Conservation (phyloP, 2,329 filamentous ascomycete species). For the Phialocephala subalpina region DNA sequence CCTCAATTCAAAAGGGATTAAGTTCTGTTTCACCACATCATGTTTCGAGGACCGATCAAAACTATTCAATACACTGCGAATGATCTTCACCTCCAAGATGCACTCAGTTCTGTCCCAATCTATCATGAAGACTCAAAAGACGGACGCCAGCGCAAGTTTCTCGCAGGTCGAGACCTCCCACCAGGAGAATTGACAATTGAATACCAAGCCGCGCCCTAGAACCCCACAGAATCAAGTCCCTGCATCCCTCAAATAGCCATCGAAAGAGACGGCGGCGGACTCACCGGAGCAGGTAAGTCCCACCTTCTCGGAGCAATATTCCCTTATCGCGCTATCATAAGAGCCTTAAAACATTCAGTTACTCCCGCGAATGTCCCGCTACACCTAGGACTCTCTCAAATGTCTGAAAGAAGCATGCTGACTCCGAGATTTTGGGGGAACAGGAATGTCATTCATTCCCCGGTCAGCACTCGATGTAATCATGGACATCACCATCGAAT, state of each 20-base stretch:
- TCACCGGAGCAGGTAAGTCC: slow-evolving; percentile 3
- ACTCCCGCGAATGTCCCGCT: too few species aligned
- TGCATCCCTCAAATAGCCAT: slow-evolving; percentile 7
- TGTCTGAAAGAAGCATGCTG: too few species aligned
- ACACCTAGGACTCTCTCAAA: too few species aligned
- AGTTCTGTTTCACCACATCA: slow-evolving; percentile 8
- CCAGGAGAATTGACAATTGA: not conserved
- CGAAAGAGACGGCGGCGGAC: slow-evolving; percentile 7
- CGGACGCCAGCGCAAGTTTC: not conserved
- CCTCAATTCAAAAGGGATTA: not conserved
- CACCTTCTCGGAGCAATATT: too few species aligned
- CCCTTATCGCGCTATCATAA: too few species aligned
- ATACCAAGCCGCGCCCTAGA: slow-evolving; percentile 8
- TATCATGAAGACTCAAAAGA: not conserved
- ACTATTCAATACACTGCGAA: slow-evolving; percentile 3
- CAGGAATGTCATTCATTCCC: slow-evolving; percentile 11
- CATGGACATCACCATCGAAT: slow-evolving; percentile 6
- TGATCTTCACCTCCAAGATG: not conserved
- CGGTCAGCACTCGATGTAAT: not conserved
- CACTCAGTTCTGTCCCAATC: not conserved
- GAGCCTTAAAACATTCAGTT: too few species aligned
- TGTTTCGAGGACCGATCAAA: slow-evolving; percentile 3
- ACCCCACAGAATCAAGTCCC: slow-evolving; percentile 11
- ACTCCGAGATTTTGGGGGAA: too few species aligned
- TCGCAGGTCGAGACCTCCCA: not conserved